phyloP scores from a whole-genome alignment of 129 eudicot genomes.

The Lactuca saligna region DNA sequence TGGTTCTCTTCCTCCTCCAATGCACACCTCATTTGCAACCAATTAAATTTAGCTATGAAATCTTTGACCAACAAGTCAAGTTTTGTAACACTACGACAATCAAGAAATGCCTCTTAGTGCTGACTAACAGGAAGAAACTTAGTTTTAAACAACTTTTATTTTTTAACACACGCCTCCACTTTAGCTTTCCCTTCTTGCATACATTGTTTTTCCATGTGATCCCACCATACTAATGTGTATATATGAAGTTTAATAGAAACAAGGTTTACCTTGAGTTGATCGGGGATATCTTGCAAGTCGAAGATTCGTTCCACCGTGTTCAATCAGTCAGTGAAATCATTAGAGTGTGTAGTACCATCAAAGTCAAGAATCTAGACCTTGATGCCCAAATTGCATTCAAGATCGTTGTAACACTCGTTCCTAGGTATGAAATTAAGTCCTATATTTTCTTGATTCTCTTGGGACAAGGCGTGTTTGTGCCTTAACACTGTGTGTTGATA shows the following conservation, averaged over 20 bases:
- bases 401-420: too few species aligned
- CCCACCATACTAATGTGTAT: not conserved
- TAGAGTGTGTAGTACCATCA: not conserved
- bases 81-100: not conserved
- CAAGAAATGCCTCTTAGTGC: not conserved
- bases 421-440: too few species aligned
- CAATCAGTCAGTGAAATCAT: not conserved
- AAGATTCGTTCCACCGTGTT: not conserved
- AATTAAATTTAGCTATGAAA: not conserved
- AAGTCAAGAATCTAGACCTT: not conserved
- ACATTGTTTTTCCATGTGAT: not conserved
- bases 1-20: not conserved
- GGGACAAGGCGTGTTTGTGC: too few species aligned
- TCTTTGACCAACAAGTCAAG: not conserved
- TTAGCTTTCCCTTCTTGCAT: not conserved
- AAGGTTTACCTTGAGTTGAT: not conserved
- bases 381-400: not conserved
- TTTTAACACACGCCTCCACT: not conserved
- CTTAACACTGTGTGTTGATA: too few species aligned
- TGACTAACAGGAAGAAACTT: not conserved
- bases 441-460: too few species aligned
- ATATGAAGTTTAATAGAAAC: not conserved
- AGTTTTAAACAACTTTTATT: too few species aligned
- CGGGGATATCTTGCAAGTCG: not conserved
- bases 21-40: not conserved